These are phyloP conservation scores for Populus tremula DNA, from an alignment of 345 rosid genomes.

Conservation along the genomic window DNA sequence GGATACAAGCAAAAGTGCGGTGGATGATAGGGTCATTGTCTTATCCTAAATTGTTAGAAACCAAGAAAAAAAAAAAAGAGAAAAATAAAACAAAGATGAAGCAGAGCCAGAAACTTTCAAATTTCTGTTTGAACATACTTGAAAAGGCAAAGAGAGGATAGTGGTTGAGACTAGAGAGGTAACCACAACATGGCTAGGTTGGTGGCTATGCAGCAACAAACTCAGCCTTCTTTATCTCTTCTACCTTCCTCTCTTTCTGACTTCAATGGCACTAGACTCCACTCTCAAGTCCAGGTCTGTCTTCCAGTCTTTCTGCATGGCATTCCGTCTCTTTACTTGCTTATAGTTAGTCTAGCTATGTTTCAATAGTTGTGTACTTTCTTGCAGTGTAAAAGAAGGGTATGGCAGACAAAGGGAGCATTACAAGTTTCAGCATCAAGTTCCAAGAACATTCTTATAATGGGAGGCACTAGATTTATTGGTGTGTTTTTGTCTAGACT, in stretches of 20 bases:
- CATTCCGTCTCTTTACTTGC: background rate
- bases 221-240: slow-evolving; percentile 64
- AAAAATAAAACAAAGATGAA: slow-evolving; percentile 2
- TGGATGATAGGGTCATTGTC: slow-evolving; percentile 28
- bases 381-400: slow-evolving; percentile 72
- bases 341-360: background rate
- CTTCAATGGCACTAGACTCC: slow-evolving; percentile 80
- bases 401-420: slow-evolving; percentile 60
- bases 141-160: slow-evolving; percentile 13
- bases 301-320: background rate
- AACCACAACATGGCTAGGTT: slow-evolving; percentile 53
- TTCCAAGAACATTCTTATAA: slow-evolving; percentile 81
- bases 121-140: slow-evolving; percentile 14
- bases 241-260: slow-evolving; percentile 80
- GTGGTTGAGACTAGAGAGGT: background rate
- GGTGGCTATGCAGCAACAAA: slow-evolving; percentile 66
- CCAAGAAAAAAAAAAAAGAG: slow-evolving; percentile 12
- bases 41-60: slow-evolving; percentile 32
- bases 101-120: slow-evolving; percentile 15
- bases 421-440: slow-evolving; percentile 69
- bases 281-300: slow-evolving; percentile 59
- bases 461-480: slow-evolving; percentile 96
- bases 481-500: slow-evolving; percentile 87
- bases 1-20: slow-evolving; percentile 30
- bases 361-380: background rate